phyloP scores from a whole-genome alignment of 495 filamentous ascomycete genomes.

The Chaetomium cochliodes region DNA sequence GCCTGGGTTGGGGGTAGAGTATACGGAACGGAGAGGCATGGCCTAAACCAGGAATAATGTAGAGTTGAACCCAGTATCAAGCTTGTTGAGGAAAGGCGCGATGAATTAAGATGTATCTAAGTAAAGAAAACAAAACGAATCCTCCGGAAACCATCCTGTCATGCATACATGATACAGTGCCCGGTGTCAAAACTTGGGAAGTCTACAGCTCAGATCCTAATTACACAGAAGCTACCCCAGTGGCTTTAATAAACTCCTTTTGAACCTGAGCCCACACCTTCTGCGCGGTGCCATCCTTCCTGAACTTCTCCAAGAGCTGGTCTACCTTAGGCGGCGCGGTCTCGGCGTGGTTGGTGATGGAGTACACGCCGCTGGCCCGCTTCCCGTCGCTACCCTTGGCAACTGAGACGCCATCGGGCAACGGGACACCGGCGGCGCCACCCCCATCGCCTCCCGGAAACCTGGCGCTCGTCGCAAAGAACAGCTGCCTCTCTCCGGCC shows the following conservation, averaged over 20 bases:
- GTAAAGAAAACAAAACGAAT: no score
- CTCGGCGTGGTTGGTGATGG: slow-evolving; percentile 45
- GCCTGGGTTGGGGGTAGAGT: no score
- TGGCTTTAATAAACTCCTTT: slow-evolving; percentile 39
- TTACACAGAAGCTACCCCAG: background rate
- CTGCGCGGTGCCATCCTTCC: slow-evolving; percentile 37
- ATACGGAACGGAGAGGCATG: no score
- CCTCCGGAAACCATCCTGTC: no score
- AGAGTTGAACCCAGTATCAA: no score
- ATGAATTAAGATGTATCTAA: no score
- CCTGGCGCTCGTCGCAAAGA: slow-evolving; percentile 50
- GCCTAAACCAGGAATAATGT: no score
- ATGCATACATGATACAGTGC: no score
- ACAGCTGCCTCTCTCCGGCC: slow-evolving; percentile 56
- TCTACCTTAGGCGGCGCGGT: slow-evolving; percentile 33
- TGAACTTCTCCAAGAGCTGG: slow-evolving; percentile 38
- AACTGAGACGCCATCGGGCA: background rate
- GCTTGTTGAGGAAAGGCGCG: no score
- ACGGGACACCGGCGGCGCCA: background rate
- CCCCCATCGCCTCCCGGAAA: slow-evolving; percentile 40
- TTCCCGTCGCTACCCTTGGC: slow-evolving; percentile 45
- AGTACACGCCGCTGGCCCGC: slow-evolving; percentile 52
- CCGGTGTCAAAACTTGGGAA: no score
- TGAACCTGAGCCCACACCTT: slow-evolving; percentile 52
- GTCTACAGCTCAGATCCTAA: no score